phyloP scores from a whole-genome alignment of 1,139 yeast species.

The Debaryomyces coudertii region DNA sequence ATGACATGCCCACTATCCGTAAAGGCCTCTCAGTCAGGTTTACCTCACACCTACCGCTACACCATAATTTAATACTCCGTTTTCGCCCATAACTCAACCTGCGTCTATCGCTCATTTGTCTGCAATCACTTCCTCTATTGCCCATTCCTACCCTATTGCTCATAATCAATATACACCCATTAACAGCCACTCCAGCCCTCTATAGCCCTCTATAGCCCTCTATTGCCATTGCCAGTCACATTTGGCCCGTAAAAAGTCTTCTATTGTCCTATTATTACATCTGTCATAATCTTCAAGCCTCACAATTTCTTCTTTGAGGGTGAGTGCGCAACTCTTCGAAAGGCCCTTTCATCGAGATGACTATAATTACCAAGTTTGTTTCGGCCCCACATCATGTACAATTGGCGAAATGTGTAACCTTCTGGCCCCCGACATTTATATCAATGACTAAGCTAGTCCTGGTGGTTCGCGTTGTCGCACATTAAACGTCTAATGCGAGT shows the following conservation, averaged over 20 bases:
- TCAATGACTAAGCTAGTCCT: neutral
- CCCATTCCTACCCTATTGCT: neutral
- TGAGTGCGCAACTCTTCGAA: neutral
- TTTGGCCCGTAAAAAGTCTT: neutral
- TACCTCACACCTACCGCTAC: neutral
- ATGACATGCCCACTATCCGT: neutral
- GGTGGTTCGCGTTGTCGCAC: slow-evolving; percentile 1
- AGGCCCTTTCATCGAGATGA: neutral
- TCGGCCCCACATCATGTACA: neutral
- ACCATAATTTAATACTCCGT: too few relatives aligned
- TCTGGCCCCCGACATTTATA: neutral
- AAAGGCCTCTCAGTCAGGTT: too few relatives aligned
- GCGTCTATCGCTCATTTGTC: too few relatives aligned
- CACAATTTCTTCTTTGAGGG: neutral
- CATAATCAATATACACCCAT: neutral
- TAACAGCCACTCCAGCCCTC: neutral
- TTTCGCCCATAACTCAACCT: too few relatives aligned
- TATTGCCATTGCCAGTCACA: neutral
- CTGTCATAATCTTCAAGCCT: neutral
- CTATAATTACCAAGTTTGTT: neutral
- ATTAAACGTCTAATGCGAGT: neutral
- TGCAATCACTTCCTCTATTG: too few relatives aligned
- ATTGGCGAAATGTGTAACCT: slow-evolving; percentile 1
- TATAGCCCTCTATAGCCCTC: neutral
- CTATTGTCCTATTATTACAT: neutral